Percentiles rank a stretch among this genome's conserved stretches.
Conservation (phyloP, 2,329 filamentous ascomycete species). For the Colletotrichum endophyticum region DNA sequence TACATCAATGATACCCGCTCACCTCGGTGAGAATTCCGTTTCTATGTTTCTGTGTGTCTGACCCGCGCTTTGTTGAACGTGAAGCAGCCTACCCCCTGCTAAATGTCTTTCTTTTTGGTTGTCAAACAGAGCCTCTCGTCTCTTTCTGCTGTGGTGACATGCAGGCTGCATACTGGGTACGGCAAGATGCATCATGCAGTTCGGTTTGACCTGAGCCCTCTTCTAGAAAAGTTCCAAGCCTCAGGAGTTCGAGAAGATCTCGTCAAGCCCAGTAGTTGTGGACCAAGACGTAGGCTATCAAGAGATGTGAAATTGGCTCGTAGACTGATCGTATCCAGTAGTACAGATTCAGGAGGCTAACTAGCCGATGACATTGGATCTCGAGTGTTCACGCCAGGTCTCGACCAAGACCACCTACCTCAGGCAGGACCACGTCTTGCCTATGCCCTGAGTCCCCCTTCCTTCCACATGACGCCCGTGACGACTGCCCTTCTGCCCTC, state of each 20-base stretch:
- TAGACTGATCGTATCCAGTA: not conserved
- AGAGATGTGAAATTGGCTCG: not conserved
- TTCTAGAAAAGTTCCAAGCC: not conserved
- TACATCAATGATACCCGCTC: slow-evolving; percentile 14
- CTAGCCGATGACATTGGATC: not conserved
- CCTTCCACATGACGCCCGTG: not conserved
- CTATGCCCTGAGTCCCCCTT: not conserved
- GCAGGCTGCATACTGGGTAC: not conserved
- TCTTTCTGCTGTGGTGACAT: not conserved
- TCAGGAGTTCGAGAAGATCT: not conserved
- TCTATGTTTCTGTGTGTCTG: not conserved
- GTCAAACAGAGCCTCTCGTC: not conserved
- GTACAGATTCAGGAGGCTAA: not conserved
- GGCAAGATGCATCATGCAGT: not conserved
- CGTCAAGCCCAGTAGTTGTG: not conserved
- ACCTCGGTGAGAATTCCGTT: not conserved
- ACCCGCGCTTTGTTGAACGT: not conserved
- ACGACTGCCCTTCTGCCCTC: not conserved
- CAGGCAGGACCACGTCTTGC: not conserved
- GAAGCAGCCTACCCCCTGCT: not conserved
- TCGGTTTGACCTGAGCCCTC: not conserved
- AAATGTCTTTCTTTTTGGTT: not conserved
- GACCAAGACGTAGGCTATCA: not conserved
- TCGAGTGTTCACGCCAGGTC: not conserved
- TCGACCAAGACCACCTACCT: not conserved